A percentile compares a stretch with the other conserved stretches of the same genome.
phyloP scores from a whole-genome alignment of 129 eudicot species.

The Centrapalus pauciflorus region DNA sequence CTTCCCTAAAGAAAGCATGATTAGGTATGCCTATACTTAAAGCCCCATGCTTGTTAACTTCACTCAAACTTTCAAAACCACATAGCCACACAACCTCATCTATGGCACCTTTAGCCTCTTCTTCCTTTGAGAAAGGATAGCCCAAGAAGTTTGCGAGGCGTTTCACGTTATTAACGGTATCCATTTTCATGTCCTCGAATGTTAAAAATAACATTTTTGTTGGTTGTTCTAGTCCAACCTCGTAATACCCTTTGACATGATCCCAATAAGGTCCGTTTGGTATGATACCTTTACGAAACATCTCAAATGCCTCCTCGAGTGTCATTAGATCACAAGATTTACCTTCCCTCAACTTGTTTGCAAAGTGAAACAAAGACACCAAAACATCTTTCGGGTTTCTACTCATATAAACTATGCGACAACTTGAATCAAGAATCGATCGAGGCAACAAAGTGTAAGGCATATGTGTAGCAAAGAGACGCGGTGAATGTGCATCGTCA shows the following conservation, averaged over 20 bases:
- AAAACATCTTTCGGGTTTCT: constrained; percentile 58
- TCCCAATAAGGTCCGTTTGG: constrained; percentile 35
- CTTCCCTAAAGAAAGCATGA: constrained; percentile 27
- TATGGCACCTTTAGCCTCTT: constrained; percentile 21
- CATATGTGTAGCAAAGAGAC: constrained; percentile 28
- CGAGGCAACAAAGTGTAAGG: constrained; percentile 31
- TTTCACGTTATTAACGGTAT: neutral
- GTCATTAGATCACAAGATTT: neutral
- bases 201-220: constrained; percentile 18
- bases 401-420: constrained; percentile 38
- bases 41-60: constrained; percentile 26
- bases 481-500: neutral
- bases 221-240: constrained; percentile 17
- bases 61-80: constrained; percentile 25
- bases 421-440: constrained; percentile 24
- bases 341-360: constrained; percentile 20
- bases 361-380: constrained; percentile 46
- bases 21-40: constrained; percentile 18
- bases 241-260: constrained; percentile 31
- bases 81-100: constrained; percentile 20
- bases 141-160: constrained; percentile 23
- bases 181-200: constrained; percentile 17
- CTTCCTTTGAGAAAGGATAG: constrained; percentile 20
- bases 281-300: constrained; percentile 22
- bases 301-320: constrained; percentile 23